A percentile compares a stretch with the other conserved stretches of the same genome.
Evolutionary conservation across 2,329 filamentous ascomycete species (phyloP).

Genomic region (Fusarium annulatum): DNA sequence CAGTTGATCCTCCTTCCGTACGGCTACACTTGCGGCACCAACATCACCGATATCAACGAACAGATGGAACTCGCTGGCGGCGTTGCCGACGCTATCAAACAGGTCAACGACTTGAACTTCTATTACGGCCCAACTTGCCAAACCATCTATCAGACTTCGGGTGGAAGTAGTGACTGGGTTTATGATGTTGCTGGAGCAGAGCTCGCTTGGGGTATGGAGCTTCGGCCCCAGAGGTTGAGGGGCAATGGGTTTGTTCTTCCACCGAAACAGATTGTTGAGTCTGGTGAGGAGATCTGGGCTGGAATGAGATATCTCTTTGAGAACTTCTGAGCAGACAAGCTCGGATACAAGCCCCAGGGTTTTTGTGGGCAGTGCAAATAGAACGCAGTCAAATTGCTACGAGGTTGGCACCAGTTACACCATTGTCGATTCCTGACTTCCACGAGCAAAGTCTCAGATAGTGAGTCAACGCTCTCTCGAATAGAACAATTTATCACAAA

Average conservation of each 20-base stretch:
- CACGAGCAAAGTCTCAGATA: not conserved
- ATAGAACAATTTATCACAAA: accelerated
- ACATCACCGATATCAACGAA: constrained; percentile 58
- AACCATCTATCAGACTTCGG: constrained; percentile 69
- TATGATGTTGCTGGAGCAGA: constrained; percentile 56
- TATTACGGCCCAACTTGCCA: constrained; percentile 65
- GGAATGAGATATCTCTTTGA: constrained; percentile 54
- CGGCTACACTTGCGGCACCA: constrained; percentile 66
- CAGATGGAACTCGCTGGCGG: constrained; percentile 61
- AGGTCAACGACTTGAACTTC: constrained; percentile 54
- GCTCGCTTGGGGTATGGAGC: constrained; percentile 55
- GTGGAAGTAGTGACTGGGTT: constrained; percentile 59
- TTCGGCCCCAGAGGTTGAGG: constrained; percentile 49
- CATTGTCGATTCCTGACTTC: not conserved
- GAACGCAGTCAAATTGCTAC: not conserved
- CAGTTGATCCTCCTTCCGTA: constrained; percentile 69
- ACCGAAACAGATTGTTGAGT: constrained; percentile 53
- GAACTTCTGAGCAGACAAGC: not conserved
- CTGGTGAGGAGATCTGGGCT: constrained; percentile 56
- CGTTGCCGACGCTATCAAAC: constrained; percentile 62
- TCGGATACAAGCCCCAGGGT: accelerated
- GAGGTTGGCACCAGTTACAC: accelerated
- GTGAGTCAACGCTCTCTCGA: not conserved
- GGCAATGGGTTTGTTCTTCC: constrained; percentile 31
- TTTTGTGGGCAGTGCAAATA: accelerated